Evolutionary conservation across 257 asterid species (phyloP).

Genomic region (Buddleja alternifolia): DNA sequence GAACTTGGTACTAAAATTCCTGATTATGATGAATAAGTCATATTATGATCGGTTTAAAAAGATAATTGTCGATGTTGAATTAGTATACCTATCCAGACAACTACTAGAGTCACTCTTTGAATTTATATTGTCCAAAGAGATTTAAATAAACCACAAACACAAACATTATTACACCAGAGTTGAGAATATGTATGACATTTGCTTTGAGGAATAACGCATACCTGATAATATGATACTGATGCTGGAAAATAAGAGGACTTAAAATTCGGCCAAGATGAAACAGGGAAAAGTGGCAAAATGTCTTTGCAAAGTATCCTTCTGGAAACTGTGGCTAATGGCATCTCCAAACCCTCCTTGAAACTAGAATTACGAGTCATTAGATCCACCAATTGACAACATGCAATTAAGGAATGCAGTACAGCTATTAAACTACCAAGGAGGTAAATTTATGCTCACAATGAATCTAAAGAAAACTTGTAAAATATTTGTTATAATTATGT

Average conservation of each 20-base stretch:
- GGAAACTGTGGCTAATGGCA: slow-evolving; percentile 87
- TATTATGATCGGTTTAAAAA: slow-evolving; percentile 7
- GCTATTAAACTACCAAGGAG: slow-evolving; percentile 6
- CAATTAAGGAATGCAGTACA: slow-evolving; percentile 18
- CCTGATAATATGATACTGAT: slow-evolving; percentile 84
- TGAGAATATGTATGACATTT: slow-evolving; percentile 4
- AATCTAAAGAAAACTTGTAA: slow-evolving; percentile 8
- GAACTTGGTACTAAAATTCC: not conserved
- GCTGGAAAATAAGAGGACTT: slow-evolving; percentile 48
- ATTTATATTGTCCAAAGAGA: not conserved
- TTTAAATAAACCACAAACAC: slow-evolving; percentile 9
- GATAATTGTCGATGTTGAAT: no score
- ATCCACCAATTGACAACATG: slow-evolving; percentile 29
- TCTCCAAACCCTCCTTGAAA: slow-evolving; percentile 86
- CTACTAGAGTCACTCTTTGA: not conserved
- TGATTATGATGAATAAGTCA: slow-evolving; percentile 4
- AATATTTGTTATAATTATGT: not conserved
- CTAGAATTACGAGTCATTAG: slow-evolving; percentile 45
- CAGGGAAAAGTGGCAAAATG: slow-evolving; percentile 85
- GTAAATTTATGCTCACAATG: slow-evolving; percentile 4
- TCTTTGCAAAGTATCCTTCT: slow-evolving; percentile 70
- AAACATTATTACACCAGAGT: not conserved
- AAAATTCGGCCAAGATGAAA: slow-evolving; percentile 42
- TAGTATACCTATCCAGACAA: not conserved
- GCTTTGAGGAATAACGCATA: slow-evolving; percentile 31